A percentile compares a stretch with the other conserved stretches of the same genome.
Evolutionary conservation across 2,329 filamentous ascomycete genomes (phyloP).

Genomic region (Talaromyces amestolkiae): DNA sequence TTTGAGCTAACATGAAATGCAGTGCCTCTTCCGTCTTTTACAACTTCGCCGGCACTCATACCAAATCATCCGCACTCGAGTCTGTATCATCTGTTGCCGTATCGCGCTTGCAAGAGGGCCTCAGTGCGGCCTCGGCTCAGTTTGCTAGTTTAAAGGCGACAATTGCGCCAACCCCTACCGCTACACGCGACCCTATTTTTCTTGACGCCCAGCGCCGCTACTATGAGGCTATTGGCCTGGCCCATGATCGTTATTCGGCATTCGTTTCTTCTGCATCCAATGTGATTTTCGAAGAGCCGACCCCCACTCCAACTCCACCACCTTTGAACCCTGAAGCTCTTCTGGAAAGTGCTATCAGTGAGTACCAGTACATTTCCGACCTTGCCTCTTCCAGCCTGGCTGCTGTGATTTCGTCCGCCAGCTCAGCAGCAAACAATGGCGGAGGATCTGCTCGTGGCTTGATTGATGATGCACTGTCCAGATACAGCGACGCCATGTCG

Average conservation of each 20-base stretch:
- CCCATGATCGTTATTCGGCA: constrained; percentile 74
- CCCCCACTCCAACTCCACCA: constrained; percentile 49
- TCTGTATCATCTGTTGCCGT: constrained; percentile 67
- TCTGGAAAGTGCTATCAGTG: constrained; percentile 35
- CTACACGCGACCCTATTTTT: constrained; percentile 53
- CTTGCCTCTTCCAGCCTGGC: constrained; percentile 44
- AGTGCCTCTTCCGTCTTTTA: constrained; percentile 57
- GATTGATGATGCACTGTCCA: constrained; percentile 44
- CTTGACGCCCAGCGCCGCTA: constrained; percentile 66
- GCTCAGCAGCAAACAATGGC: constrained; percentile 34
- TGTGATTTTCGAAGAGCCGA: constrained; percentile 65
- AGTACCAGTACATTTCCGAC: constrained; percentile 37
- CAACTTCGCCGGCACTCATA: constrained; percentile 53
- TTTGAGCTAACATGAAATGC: constrained; percentile 20
- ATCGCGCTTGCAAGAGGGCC: constrained; percentile 66
- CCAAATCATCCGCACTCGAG: constrained; percentile 49
- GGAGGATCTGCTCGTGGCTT: constrained; percentile 39
- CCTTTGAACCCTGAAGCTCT: constrained; percentile 33
- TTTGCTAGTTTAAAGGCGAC: constrained; percentile 67
- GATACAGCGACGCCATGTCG: constrained; percentile 45
- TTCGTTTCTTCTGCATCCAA: constrained; percentile 71
- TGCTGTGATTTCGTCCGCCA: constrained; percentile 41
- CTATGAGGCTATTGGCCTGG: constrained; percentile 73
- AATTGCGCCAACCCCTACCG: constrained; percentile 61
- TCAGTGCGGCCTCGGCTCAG: constrained; percentile 67